Evolutionary conservation across 768 basidiomycete genomes (phyloP).

Genomic region (Hericium alpestre): DNA sequence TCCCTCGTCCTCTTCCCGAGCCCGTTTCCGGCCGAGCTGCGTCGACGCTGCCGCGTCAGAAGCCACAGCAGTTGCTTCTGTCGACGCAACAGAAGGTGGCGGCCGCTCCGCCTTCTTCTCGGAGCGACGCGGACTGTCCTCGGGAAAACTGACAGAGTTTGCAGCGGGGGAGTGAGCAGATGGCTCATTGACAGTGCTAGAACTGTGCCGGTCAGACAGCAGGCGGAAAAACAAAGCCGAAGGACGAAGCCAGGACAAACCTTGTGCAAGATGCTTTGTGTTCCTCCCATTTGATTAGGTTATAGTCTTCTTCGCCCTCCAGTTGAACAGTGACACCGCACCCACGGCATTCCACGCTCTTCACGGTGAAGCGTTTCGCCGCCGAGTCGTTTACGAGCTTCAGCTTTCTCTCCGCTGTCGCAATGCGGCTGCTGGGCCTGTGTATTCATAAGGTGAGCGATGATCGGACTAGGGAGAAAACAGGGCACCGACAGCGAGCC

Average conservation of each 20-base stretch:
- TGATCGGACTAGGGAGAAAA: constrained; percentile 7
- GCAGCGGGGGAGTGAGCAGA: background rate
- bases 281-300: constrained; percentile 48
- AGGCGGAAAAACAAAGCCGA: too few species aligned
- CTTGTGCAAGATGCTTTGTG: constrained; percentile 46
- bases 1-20: constrained; percentile 28
- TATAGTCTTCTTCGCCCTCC: constrained; percentile 45
- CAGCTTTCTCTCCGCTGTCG: constrained; percentile 52
- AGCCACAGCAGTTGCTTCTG: constrained; percentile 30
- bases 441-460: constrained; percentile 1
- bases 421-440: constrained; percentile 50
- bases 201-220: too few species aligned
- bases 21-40: constrained; percentile 34
- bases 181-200: too few species aligned
- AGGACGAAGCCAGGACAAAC: constrained; percentile 17
- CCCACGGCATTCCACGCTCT: constrained; percentile 37
- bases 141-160: background rate
- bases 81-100: constrained; percentile 20
- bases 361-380: constrained; percentile 36
- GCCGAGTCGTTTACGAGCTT: constrained; percentile 54
- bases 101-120: constrained; percentile 10
- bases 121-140: background rate
- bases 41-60: constrained; percentile 18
- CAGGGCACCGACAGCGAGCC: constrained; percentile 28
- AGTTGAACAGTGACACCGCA: constrained; percentile 39